These are phyloP conservation scores for Pseudogymnoascus sp. DNA, from an alignment of 2,329 filamentous ascomycete genomes.

Conservation along the genomic window DNA sequence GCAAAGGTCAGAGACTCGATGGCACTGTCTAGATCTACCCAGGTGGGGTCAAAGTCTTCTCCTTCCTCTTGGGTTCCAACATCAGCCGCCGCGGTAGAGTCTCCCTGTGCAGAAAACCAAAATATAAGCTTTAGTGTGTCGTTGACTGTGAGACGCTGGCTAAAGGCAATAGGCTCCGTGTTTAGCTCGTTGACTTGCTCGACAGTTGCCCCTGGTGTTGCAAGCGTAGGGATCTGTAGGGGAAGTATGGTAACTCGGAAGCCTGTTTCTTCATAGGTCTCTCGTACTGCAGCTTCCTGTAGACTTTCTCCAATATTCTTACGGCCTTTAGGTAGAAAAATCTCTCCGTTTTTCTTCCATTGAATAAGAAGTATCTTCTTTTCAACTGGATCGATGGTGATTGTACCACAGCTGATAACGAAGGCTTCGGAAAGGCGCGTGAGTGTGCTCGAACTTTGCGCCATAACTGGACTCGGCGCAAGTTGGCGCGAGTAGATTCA, in stretches of 20 bases:
- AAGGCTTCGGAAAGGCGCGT: neutral
- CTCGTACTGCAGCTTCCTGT: neutral
- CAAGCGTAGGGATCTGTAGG: neutral
- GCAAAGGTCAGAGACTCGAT: neutral
- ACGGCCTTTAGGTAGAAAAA: neutral
- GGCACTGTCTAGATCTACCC: constrained; percentile 27
- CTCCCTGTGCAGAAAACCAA: neutral
- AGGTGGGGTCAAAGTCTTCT: constrained; percentile 18
- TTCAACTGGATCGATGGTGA: neutral
- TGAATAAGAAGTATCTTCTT: neutral
- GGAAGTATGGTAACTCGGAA: neutral
- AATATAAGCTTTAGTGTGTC: constrained; percentile 1
- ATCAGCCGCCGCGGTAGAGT: constrained; percentile 5
- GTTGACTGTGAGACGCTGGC: neutral
- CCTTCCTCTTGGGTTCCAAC: constrained; percentile 14
- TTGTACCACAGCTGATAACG: neutral
- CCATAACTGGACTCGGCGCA: neutral
- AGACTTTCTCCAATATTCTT: neutral
- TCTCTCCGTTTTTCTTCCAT: neutral
- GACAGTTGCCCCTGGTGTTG: neutral
- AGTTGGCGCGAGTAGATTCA: neutral
- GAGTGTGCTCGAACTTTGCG: neutral
- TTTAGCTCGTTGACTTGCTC: neutral
- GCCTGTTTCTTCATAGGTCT: neutral
- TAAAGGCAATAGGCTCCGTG: neutral